phyloP scores from a whole-genome alignment of 2,329 filamentous ascomycete genomes.

The Claviceps sp. region DNA sequence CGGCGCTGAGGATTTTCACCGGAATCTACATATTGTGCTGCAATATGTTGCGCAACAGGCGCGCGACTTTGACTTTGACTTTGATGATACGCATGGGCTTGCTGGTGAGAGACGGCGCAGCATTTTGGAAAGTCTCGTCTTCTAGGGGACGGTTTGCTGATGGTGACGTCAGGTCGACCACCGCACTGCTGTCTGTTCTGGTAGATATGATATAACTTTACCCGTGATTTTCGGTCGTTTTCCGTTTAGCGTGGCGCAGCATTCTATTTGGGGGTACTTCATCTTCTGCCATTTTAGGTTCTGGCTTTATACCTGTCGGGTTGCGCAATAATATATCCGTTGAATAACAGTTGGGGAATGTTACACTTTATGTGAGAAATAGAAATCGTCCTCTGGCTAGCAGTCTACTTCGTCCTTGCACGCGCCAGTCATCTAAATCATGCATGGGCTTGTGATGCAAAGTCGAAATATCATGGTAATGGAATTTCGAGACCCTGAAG shows the following conservation, averaged over 20 bases:
- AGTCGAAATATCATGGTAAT: not conserved
- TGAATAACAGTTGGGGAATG: no score
- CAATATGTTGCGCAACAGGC: conserved; percentile 11
- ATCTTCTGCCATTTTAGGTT: no score
- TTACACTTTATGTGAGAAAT: no score
- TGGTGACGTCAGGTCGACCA: not conserved
- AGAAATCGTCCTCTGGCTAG: no score
- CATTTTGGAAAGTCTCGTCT: conserved; percentile 3
- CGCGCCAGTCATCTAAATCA: not conserved
- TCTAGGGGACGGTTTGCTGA: not conserved
- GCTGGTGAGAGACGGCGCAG: not conserved
- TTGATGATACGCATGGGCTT: not conserved
- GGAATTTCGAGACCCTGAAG: not conserved
- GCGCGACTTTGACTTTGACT: not conserved
- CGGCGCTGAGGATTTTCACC: conserved; percentile 4
- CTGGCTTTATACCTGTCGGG: no score
- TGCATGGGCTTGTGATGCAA: not conserved
- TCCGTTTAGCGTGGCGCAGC: not conserved
- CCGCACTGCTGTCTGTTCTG: not conserved
- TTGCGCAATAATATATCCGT: no score
- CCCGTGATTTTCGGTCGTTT: not conserved
- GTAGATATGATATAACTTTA: no score
- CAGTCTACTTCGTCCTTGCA: not conserved
- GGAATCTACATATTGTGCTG: conserved; percentile 10
- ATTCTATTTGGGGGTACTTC: not conserved